phyloP scores from a whole-genome alignment of 345 rosid genomes.

The Brassica cretica region DNA sequence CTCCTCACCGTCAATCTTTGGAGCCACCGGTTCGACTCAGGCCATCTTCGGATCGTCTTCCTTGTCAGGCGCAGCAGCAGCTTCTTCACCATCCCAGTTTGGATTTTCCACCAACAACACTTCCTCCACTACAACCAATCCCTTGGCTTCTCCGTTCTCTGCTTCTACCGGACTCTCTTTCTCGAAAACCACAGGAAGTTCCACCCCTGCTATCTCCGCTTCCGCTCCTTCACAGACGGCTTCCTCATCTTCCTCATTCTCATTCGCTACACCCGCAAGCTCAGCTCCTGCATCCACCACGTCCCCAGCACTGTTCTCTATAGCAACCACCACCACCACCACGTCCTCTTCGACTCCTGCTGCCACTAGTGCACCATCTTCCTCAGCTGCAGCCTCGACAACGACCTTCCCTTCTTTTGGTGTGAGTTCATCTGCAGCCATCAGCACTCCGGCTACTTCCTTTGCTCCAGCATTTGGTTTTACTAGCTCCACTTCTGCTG shows the following conservation, averaged over 20 bases:
- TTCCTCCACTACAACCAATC: slow-evolving; percentile 37
- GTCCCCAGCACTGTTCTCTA: slow-evolving; percentile 50
- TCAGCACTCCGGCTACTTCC: slow-evolving; percentile 37
- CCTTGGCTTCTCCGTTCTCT: slow-evolving; percentile 41
- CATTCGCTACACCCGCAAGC: slow-evolving; percentile 45
- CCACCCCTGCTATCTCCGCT: slow-evolving; percentile 34
- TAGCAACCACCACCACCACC: slow-evolving; percentile 48
- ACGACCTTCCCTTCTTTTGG: slow-evolving; percentile 51
- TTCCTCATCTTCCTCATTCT: slow-evolving; percentile 46
- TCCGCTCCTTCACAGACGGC: slow-evolving; percentile 41
- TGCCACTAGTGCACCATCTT: slow-evolving; percentile 41
- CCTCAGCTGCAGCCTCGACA: slow-evolving; percentile 49
- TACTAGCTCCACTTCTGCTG: slow-evolving; percentile 48
- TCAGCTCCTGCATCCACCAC: slow-evolving; percentile 40
- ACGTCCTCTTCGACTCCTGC: slow-evolving; percentile 49
- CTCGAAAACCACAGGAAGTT: slow-evolving; percentile 36
- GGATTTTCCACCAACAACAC: slow-evolving; percentile 36
- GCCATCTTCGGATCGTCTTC: slow-evolving; percentile 33
- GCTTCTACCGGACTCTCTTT: slow-evolving; percentile 53
- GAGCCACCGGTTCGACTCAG: slow-evolving; percentile 26
- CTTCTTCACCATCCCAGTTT: slow-evolving; percentile 38
- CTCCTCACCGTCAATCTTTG: slow-evolving; percentile 30
- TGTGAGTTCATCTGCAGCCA: slow-evolving; percentile 39
- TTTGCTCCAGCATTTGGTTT: slow-evolving; percentile 56
- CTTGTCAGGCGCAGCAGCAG: slow-evolving; percentile 24